Evolutionary conservation across 2,329 filamentous ascomycete species (phyloP).

Genomic region (Colletotrichum sp.): DNA sequence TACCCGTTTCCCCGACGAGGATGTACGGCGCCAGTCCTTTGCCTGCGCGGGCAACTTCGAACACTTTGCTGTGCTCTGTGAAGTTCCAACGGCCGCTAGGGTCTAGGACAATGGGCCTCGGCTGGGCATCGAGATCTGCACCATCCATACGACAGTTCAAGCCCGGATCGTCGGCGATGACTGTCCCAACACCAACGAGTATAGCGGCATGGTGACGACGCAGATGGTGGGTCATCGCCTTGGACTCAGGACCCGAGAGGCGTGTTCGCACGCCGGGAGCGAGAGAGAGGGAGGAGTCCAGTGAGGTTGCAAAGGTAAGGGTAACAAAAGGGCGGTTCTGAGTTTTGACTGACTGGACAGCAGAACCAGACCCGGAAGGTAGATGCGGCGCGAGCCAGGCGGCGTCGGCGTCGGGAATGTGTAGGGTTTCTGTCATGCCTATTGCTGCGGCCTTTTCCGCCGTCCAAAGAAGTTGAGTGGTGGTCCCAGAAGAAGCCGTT

Average conservation of each 20-base stretch:
- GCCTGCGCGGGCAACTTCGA: constrained; percentile 67
- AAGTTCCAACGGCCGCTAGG: constrained; percentile 77
- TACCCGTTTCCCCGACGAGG: constrained; percentile 54
- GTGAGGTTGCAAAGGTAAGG: constrained; percentile 88
- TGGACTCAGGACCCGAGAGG: constrained; percentile 82
- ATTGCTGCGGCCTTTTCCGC: neutral
- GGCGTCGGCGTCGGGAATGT: constrained; percentile 27
- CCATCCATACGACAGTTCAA: constrained; percentile 80
- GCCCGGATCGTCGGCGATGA: constrained; percentile 82
- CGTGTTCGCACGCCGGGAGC: constrained; percentile 81
- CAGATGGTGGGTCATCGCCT: constrained; percentile 92
- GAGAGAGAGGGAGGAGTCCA: constrained; percentile 81
- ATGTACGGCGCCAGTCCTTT: constrained; percentile 78
- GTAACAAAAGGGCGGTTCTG: constrained; percentile 63
- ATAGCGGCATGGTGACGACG: constrained; percentile 85
- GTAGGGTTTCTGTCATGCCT: constrained; percentile 29
- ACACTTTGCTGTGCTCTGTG: constrained; percentile 63
- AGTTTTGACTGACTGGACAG: neutral
- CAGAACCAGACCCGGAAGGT: constrained; percentile 6
- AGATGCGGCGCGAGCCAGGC: constrained; percentile 34
- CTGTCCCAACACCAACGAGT: constrained; percentile 83
- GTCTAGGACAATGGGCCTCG: constrained; percentile 83
- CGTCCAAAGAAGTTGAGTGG: neutral
- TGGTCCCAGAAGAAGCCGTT: neutral
- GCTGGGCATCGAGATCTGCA: constrained; percentile 64